Base-by-base conservation (phyloP, 2,329 filamentous ascomycete species). In the Cryphonectria radicalis region DNA sequence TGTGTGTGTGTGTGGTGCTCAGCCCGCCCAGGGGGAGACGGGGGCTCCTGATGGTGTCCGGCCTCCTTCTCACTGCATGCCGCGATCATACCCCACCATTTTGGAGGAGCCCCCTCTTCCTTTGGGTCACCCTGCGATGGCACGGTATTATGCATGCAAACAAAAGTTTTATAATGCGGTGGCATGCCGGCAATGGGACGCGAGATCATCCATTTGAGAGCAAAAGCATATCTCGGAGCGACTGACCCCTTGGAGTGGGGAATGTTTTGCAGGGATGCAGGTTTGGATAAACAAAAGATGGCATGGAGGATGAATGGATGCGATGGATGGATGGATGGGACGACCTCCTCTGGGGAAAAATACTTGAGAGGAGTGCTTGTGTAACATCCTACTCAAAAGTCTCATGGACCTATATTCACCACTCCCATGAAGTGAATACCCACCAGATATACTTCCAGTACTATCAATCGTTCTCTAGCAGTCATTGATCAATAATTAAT, bases 181-280 rank as follows among this genome's bases (percentile, higher is more conserved):
- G 17, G 25, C 55, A 59, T 59, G 55, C 55, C 55, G 55, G 55
- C 55, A 59, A 32, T 59, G 55, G 28, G 28, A 59, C 35, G 55
- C 25, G 55, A 32, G 25, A 28, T 50, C n/a, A 57, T 57, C n/a
- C 7, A 4, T n/a, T 7, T 5, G 22, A n/a, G 55, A 59, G 55
- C 55, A 59, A 32, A 59, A 17, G 25, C 14, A 59, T 35, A 59
- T 19, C 55, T 59, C 25, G 55, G 55, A 59, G 25, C 25, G 55
- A 59, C 25, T 32, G 55, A 32, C 19, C 55, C 55, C 55, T 59
- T 35, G 55, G 53, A 32, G 53, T 11, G 53, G n/a, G 25, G 28
- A 35, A 11, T 17, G 55, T 19, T 32, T 28, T 32, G 25, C 55
- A 32, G 28, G 55, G 55, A 32, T 59, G 28, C 19, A 19, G 25